These are phyloP conservation scores for Ophiostoma novo-ulmi DNA, from an alignment of 2,329 filamentous ascomycete species.

Conservation along the genomic window DNA sequence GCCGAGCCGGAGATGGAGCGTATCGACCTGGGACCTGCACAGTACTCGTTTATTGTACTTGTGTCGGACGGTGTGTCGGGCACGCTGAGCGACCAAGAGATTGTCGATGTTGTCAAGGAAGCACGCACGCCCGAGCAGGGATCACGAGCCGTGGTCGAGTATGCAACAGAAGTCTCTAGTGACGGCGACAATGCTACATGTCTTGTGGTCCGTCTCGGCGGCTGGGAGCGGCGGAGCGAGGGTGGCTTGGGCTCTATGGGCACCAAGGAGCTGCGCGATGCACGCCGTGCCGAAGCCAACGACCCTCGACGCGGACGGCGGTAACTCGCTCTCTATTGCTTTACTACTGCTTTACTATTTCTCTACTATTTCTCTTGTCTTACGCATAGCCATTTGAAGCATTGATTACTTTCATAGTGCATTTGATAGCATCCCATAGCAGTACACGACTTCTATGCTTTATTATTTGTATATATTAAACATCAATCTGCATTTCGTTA, in stretches of 20 bases:
- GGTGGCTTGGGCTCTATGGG: slow-evolving; percentile 84
- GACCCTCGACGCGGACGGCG: slow-evolving; percentile 69
- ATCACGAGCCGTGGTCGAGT: slow-evolving; percentile 71
- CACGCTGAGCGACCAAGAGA: slow-evolving; percentile 83
- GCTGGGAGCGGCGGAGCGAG: slow-evolving; percentile 69
- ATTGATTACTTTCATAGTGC: not conserved
- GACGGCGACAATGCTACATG: slow-evolving; percentile 66
- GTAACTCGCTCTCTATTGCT: slow-evolving; percentile 29
- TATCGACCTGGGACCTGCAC: slow-evolving; percentile 71
- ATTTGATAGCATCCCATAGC: not conserved
- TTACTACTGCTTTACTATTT: not conserved
- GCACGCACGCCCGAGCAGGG: slow-evolving; percentile 85
- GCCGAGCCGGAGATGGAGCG: slow-evolving; percentile 86
- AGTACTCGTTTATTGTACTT: slow-evolving; percentile 85
- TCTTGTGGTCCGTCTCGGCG: slow-evolving; percentile 60
- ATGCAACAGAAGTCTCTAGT: slow-evolving; percentile 76
- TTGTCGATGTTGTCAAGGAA: slow-evolving; percentile 94
- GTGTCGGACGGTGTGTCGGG: slow-evolving; percentile 86
- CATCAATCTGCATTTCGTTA: not conserved
- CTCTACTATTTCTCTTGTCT: not conserved
- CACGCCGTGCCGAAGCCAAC: slow-evolving; percentile 70
- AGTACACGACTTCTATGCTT: not conserved
- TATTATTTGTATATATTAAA: not conserved
- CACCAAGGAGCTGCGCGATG: slow-evolving; percentile 87
- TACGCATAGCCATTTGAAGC: not conserved